Percentiles rank a stretch among this genome's conserved stretches.
These are phyloP conservation scores for Xylaria acuta DNA, from an alignment of 495 filamentous ascomycete genomes.

Conservation along the genomic window DNA sequence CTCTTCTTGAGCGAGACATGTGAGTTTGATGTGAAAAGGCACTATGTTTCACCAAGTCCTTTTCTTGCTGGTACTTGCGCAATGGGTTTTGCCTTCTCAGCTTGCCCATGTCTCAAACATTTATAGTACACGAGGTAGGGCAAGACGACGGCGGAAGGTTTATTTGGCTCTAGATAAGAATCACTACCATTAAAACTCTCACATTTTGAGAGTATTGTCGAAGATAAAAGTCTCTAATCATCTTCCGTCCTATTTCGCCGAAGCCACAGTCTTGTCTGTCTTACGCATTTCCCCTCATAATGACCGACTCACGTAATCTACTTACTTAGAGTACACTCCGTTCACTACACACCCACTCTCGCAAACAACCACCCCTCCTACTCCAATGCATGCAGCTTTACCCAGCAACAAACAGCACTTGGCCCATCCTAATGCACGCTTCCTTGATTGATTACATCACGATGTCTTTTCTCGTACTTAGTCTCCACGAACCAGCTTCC, in stretches of 20 bases:
- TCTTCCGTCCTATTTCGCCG: not conserved
- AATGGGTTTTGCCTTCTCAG: not conserved
- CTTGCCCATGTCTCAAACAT: not conserved
- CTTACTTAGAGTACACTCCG: too few relatives aligned
- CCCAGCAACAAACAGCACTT: constrained; percentile 7
- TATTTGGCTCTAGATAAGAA: not conserved
- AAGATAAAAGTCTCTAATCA: not conserved
- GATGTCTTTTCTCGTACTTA: constrained; percentile 18
- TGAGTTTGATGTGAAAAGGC: not conserved
- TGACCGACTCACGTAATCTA: constrained; percentile 20
- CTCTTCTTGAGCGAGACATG: not conserved
- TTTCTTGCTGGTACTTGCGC: not conserved
- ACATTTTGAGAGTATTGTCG: not conserved
- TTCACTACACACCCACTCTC: constrained; percentile 22
- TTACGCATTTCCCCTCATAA: constrained; percentile 4
- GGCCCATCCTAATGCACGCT: not conserved
- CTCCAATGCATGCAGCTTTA: constrained; percentile 6
- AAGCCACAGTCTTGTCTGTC: constrained; percentile 3
- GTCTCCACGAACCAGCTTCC: constrained; percentile 10
- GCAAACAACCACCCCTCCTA: constrained; percentile 11
- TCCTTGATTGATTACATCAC: constrained; percentile 17
- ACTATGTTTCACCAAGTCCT: not conserved
- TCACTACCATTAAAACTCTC: not conserved
- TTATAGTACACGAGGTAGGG: not conserved
- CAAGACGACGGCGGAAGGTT: not conserved